These are phyloP conservation scores for Fonsecaea monophora DNA, from an alignment of 2,329 filamentous ascomycete species.

Conservation along the genomic window DNA sequence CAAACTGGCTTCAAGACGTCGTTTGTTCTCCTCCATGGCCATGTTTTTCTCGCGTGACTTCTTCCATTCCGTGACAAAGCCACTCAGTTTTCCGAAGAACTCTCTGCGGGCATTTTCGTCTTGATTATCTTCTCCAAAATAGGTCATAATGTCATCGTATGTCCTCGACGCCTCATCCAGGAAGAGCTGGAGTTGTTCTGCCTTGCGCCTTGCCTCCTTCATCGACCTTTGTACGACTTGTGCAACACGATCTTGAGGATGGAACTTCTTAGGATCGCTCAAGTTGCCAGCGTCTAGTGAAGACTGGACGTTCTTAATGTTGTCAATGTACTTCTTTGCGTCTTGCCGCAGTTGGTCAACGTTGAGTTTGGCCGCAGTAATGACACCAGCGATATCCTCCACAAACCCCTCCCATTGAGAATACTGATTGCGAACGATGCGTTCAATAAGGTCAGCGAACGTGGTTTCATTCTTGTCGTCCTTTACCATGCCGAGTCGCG, in stretches of 20 bases:
- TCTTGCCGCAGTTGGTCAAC: conserved; percentile 89
- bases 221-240: conserved; percentile 90
- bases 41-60: conserved; percentile 94
- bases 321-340: conserved; percentile 90
- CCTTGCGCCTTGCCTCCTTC: conserved; percentile 95
- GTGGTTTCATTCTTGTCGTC: conserved; percentile 98
- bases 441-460: conserved; percentile 92
- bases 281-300: conserved; percentile 92
- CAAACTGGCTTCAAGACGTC: conserved; percentile 88
- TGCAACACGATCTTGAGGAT: conserved; percentile 92
- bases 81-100: conserved; percentile 92
- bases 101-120: conserved; percentile 94
- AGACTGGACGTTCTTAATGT: conserved; percentile 90
- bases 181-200: conserved; percentile 93
- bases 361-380: conserved; percentile 85
- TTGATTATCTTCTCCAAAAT: conserved; percentile 90
- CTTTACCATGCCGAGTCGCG: conserved; percentile 94
- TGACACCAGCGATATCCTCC: conserved; percentile 81
- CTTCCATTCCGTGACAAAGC: conserved; percentile 94
- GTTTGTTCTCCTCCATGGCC: conserved; percentile 77
- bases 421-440: conserved; percentile 95
- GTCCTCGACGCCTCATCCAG: conserved; percentile 89
- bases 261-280: conserved; percentile 96
- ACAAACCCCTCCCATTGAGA: conserved; percentile 91
- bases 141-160: conserved; percentile 94